Base-by-base conservation (phyloP, 352 stramenopile genomes). In the Globisporangium echinulatum region DNA sequence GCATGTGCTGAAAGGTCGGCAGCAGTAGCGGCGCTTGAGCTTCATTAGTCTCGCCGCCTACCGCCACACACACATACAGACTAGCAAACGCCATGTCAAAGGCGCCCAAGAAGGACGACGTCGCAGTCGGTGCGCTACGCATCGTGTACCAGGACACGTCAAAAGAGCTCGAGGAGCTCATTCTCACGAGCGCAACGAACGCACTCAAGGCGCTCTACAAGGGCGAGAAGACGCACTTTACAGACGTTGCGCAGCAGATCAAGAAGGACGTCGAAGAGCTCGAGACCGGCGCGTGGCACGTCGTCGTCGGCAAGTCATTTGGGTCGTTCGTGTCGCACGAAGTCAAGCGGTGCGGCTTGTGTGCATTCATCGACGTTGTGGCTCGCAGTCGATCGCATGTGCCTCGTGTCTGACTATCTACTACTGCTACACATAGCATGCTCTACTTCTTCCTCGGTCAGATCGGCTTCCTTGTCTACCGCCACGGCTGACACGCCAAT, bases 281-380 rank as follows among this genome's bases (percentile, higher is more conserved):
- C 38, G 63, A 91, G 54, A 62, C 72, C 47, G 85, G 85, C 39
- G 76, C 77, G 42, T 96, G 82, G 83, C 85, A 92, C 56, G 84
- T 93, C 17, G 82, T 92, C 58, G 83, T 93, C 8, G 85, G 85
- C 73, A 94, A 92, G 59, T 90, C 80, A 13, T 95, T 90, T 52
- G 82, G 85, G 33, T 91, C 81, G 17, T 93, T 92, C 59, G 82
- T 93, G 49, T 92, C 79, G 4, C 85, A 94, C 61, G 80, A 93
- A 63, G 74, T 91, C 51, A 90, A 92, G 78, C 87, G 80, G 84
- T 90, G 67, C 66, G 76, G 63, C 17, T 36, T 11, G 25, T 33
- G 25, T 33, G 25, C 25, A 33, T 33, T 33, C 25, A 33, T 33
- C 25, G 25, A 33, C 25, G 25, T 33, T 33, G 25, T 33, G 25